Percentiles rank a stretch among this genome's conserved stretches.
Evolutionary conservation across 2,329 filamentous ascomycete species (phyloP).

Genomic region (Fusarium brevicatenulatum): DNA sequence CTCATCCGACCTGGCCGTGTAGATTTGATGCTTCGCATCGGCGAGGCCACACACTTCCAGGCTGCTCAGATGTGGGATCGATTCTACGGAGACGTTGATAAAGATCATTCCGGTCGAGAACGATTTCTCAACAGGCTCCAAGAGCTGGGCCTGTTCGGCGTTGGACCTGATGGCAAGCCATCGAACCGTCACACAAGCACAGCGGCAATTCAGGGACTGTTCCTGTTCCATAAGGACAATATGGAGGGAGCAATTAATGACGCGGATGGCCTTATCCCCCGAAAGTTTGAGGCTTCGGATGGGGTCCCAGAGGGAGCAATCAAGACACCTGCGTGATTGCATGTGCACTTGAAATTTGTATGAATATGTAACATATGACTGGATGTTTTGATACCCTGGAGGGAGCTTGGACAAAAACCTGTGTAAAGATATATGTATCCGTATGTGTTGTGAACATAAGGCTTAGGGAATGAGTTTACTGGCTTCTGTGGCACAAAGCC

Average conservation of each 20-base stretch:
- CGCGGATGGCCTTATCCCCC: conserved; percentile 73
- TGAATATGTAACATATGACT: conserved; percentile 25
- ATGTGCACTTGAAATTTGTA: conserved; percentile 11
- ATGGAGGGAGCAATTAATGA: conserved; percentile 86
- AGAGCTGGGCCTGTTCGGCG: conserved; percentile 75
- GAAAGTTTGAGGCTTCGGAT: conserved; percentile 63
- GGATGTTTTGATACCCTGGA: conserved; percentile 32
- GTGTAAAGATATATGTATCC: conserved; percentile 4
- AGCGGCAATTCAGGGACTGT: conserved; percentile 91
- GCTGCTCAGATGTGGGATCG: conserved; percentile 90
- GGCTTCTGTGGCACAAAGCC: not conserved
- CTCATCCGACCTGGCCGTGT: conserved; percentile 91
- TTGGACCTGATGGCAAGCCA: conserved; percentile 58
- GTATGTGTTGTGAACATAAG: not conserved
- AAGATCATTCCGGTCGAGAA: conserved; percentile 67
- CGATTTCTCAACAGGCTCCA: conserved; percentile 78
- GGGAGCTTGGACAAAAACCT: conserved; percentile 9
- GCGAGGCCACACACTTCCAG: conserved; percentile 87
- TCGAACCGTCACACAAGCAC: conserved; percentile 75
- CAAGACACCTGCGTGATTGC: conserved; percentile 52
- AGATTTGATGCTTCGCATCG: conserved; percentile 91
- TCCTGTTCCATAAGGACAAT: conserved; percentile 93
- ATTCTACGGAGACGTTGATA: conserved; percentile 88
- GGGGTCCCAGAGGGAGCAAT: conserved; percentile 51
- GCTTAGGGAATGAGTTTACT: not conserved